Conservation (phyloP, 768 basidiomycete species). For the Gelatoporia subvermispora region DNA sequence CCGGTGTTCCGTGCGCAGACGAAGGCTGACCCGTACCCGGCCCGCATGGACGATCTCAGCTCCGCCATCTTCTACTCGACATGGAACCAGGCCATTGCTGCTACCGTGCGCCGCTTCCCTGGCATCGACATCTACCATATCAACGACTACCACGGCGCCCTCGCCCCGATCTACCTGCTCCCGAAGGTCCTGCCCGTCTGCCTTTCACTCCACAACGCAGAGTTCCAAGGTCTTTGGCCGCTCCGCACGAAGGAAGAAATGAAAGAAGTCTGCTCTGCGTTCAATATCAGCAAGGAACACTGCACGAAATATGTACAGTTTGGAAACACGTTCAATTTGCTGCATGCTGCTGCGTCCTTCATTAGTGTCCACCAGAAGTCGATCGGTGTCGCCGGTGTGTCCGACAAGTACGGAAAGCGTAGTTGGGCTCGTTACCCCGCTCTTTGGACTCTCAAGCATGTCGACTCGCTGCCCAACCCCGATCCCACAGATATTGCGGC, state of each 20-base stretch:
- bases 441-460: constrained; percentile 92
- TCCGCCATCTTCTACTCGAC: constrained; percentile 98
- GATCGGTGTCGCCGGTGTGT: constrained; percentile 92
- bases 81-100: constrained; percentile 96
- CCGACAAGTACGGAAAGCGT: constrained; percentile 96
- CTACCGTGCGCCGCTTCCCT: constrained; percentile 81
- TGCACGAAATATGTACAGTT: constrained; percentile 98
- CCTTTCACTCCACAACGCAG: constrained; percentile 92
- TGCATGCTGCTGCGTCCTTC: constrained; percentile 90
- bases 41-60: constrained; percentile 94
- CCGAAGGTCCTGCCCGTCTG: constrained; percentile 89
- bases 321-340: constrained; percentile 94
- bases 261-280: constrained; percentile 97
- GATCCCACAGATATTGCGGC: constrained; percentile 94
- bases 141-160: constrained; percentile 93
- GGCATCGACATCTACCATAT: constrained; percentile 92
- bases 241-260: constrained; percentile 95
- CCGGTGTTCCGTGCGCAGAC: constrained; percentile 97
- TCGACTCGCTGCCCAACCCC: constrained; percentile 92
- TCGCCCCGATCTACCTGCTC: constrained; percentile 86
- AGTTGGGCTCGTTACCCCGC: constrained; percentile 97
- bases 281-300: constrained; percentile 94
- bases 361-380: constrained; percentile 92
- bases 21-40: constrained; percentile 92
- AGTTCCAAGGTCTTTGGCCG: constrained; percentile 97